phyloP scores from a whole-genome alignment of 2,329 filamentous ascomycete genomes.

The Drechslerella stenobrocha region DNA sequence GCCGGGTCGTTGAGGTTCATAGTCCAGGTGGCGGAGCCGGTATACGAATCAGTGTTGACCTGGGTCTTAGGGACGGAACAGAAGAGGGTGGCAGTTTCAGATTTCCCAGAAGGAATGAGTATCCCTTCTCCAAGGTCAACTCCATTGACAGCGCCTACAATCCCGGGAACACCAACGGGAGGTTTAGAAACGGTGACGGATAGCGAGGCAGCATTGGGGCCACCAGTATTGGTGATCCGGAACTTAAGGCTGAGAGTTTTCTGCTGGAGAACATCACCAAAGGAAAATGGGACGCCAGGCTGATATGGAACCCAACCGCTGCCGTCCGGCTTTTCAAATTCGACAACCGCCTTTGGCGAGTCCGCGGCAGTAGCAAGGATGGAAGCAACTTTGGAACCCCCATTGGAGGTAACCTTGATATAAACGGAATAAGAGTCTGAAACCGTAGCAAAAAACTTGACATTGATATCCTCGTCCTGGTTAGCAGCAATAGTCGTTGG shows the following conservation, averaged over 20 bases:
- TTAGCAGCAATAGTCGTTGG: constrained; percentile 59
- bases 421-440: constrained; percentile 61
- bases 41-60: constrained; percentile 62
- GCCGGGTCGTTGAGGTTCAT: constrained; percentile 63
- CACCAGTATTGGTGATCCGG: constrained; percentile 62
- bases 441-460: constrained; percentile 59
- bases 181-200: constrained; percentile 66
- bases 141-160: constrained; percentile 61
- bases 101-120: constrained; percentile 60
- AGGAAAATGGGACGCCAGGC: constrained; percentile 55
- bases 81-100: constrained; percentile 61
- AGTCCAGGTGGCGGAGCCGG: constrained; percentile 61
- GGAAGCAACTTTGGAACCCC: constrained; percentile 60
- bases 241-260: constrained; percentile 59
- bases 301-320: constrained; percentile 60
- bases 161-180: constrained; percentile 61
- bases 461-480: constrained; percentile 56
- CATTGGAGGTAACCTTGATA: constrained; percentile 60
- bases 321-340: constrained; percentile 63
- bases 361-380: constrained; percentile 61
- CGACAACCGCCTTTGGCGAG: constrained; percentile 60
- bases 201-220: constrained; percentile 54
- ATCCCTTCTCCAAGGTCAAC: constrained; percentile 62
- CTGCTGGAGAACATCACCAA: constrained; percentile 64
- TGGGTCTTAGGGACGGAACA: constrained; percentile 64